Evolutionary conservation across 2,329 filamentous ascomycete species (phyloP), one percentile per base, ranked within the genome.

Genomic region (Botrytis sinoallii): DNA sequence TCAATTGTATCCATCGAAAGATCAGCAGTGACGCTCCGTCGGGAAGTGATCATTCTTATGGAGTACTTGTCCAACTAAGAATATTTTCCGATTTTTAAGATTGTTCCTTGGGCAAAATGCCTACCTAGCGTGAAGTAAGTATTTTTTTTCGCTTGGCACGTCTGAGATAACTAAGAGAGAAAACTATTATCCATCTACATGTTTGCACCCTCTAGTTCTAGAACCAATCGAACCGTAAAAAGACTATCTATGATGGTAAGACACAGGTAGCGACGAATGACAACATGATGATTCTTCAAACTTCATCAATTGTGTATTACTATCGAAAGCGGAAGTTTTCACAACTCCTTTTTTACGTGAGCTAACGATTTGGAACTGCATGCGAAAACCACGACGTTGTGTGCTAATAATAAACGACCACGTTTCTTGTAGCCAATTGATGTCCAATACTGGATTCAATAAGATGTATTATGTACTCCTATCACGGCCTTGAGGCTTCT

Each of bases 301-400:
- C 9, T 68, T 55, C 35, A 42, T 38, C 25, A 55, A 55, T 55
- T 55, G 12, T 55, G 48, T 55, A 55, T 55, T 25, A 55, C 46
- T 42, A 55, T 52, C 25, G 35, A 68, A 55, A 18, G 32, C 25
- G 35, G 35, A 68, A 14, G 9, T 55, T 29, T 52, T 35, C 32
- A 57, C 46, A 68, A 22, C 25, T 40, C 12, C 35, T 42, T n/a
- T 38, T 40, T 57, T 29, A 12, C 35, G 32, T 29, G 65, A 20
- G 46, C 65, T 68, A 68, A 29, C 35, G 35, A 40, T 67, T 14
- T 16, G 29, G 46, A 38, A 35, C 8, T 55, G 35, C 65, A 68
- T 68, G 65, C 65, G 65, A 57, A 68, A 68, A 55, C 35, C 35
- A 57, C 65, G 25, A 42, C 25, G 35, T n/a, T 55, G 46, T 68